Evolutionary conservation across 345 rosid genomes (phyloP).

Genomic region (Salix purpurea): DNA sequence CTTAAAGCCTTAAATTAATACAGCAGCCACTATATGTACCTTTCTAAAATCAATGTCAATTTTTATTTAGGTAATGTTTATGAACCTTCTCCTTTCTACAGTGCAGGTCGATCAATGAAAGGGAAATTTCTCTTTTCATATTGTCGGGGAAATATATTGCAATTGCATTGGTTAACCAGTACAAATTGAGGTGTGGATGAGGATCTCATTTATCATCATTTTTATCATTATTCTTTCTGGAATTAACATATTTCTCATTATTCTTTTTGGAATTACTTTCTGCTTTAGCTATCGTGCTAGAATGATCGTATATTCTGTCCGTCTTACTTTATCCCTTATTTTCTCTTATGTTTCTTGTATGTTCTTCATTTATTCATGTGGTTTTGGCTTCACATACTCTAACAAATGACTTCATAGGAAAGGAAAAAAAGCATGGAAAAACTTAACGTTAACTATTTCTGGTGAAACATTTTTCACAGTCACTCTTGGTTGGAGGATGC

Average conservation of each 20-base stretch:
- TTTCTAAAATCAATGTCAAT: neutral
- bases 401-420: slow-evolving; percentile 1
- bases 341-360: neutral
- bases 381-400: neutral
- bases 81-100: slow-evolving; percentile 47
- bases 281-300: neutral
- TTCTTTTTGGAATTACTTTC: neutral
- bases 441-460: slow-evolving; percentile 5
- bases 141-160: slow-evolving; percentile 76
- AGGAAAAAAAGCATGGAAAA: neutral
- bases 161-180: slow-evolving; percentile 89
- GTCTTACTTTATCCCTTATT: neutral
- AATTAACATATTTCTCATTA: slow-evolving; percentile 6
- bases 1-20: neutral
- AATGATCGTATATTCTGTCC: neutral
- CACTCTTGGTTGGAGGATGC: slow-evolving; percentile 60
- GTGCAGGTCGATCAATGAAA: slow-evolving; percentile 76
- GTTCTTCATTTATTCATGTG: neutral
- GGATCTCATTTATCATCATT: slow-evolving; percentile 5
- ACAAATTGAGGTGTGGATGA: slow-evolving; percentile 63
- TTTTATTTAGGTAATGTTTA: slow-evolving; percentile 16
- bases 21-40: neutral
- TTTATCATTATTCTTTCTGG: slow-evolving; percentile 3
- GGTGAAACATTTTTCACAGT: slow-evolving; percentile 33
- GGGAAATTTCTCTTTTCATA: slow-evolving; percentile 64